These are phyloP conservation scores for Eucalyptus grandis DNA, from an alignment of 345 rosid genomes.

Conservation along the genomic window DNA sequence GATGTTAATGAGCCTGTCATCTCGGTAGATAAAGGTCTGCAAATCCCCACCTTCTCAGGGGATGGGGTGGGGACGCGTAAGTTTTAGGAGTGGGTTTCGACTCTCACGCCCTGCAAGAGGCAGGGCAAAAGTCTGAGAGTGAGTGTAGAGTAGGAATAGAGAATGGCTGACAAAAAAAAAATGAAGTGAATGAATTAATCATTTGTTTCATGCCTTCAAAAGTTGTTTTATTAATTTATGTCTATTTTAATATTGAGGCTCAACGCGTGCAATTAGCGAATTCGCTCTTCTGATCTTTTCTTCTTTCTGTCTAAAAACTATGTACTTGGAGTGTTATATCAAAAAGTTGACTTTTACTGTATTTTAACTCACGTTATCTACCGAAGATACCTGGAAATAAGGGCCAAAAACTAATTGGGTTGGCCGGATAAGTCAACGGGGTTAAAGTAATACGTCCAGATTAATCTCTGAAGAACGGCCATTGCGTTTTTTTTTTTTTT, in stretches of 20 bases:
- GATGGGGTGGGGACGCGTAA: too few species aligned
- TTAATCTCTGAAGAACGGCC: background rate
- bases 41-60: background rate
- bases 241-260: background rate
- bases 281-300: background rate
- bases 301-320: background rate
- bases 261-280: background rate
- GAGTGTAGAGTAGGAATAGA: too few species aligned
- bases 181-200: background rate
- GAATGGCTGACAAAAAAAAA: background rate
- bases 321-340: background rate
- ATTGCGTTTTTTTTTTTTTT: background rate
- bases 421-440: background rate
- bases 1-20: background rate
- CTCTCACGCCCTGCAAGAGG: too few species aligned
- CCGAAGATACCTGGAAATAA: background rate
- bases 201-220: background rate
- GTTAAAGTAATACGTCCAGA: background rate
- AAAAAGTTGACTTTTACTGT: background rate
- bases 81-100: too few species aligned
- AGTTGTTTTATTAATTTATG: background rate
- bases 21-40: background rate
- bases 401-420: background rate
- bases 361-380: background rate
- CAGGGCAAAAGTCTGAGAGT: too few species aligned